A percentile compares a stretch with the other conserved stretches of the same genome.
phyloP scores from a whole-genome alignment of 1,139 yeast genomes.

The Geotrichum candidum region DNA sequence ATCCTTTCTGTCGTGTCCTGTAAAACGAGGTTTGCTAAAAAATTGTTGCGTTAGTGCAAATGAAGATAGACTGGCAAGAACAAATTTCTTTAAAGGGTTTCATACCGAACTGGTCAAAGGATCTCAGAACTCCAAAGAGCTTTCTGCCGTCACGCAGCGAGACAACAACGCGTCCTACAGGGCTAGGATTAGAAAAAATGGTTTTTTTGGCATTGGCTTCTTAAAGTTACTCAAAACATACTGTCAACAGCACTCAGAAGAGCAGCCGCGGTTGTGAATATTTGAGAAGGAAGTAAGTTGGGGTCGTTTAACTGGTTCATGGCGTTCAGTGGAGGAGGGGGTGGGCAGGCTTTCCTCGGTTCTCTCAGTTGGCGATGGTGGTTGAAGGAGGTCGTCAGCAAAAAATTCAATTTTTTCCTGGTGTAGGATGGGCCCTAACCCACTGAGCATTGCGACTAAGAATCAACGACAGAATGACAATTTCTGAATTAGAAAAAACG shows the following conservation, averaged over 20 bases:
- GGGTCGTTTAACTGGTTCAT: conserved; percentile 17
- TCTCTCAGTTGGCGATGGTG: not conserved
- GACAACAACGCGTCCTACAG: conserved; percentile 60
- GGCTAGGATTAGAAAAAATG: conserved; percentile 4
- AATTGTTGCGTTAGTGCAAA: not conserved
- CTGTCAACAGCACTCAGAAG: conserved; percentile 91
- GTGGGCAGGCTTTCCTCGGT: not conserved
- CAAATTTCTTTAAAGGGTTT: not conserved
- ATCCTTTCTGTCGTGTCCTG: conserved; percentile 89
- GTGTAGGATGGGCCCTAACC: not conserved
- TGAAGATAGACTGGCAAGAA: not conserved
- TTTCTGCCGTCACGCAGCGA: conserved; percentile 86
- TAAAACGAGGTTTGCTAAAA: conserved; percentile 69
- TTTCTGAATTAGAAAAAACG: not conserved
- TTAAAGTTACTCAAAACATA: conserved; percentile 29
- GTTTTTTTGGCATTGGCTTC: not conserved
- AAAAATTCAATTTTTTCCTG: not conserved
- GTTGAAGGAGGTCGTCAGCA: not conserved
- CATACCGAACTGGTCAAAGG: conserved; percentile 81
- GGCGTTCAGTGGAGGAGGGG: not conserved
- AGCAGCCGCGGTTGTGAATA: conserved; percentile 96
- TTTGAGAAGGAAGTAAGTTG: conserved; percentile 45
- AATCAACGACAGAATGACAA: not conserved
- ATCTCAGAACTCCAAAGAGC: conserved; percentile 83
- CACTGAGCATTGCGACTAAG: not conserved